Evolutionary conservation across 352 stramenopile genomes (phyloP), one percentile per base, ranked within the genome.

Genomic region (Plasmopara halstedii): DNA sequence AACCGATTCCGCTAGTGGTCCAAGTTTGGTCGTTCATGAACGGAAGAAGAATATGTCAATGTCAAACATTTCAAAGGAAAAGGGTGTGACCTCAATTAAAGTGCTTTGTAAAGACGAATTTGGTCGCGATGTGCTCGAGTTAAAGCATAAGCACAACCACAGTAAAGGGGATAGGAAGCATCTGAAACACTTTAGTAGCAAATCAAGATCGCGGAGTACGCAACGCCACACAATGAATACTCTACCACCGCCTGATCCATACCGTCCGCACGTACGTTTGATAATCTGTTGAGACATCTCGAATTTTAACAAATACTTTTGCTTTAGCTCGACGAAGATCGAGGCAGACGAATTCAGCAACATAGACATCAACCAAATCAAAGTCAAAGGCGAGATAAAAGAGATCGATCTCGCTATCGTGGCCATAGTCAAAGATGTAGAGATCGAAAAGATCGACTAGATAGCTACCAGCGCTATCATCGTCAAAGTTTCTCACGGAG

Each of bases 91-190:
- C 32, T 33, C 53, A 17, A 67, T 60, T 36, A 66, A 66, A 27
- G 33, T 55, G 17, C 53, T 68, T 9, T 36, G 37, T n/a, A 88
- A 88, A 42, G 81, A 93, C 49, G 81, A 93, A 40, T 93, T 90
- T 49, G 81, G 81, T 19, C 78, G 81, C 4, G 79, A 90, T 36
- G 42, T 46, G 10, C 7, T 58, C 19, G 23, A 53, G 31, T 21
- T 52, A 10, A 58, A 64, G 13, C 25, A 58, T 18, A 58, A 68
- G 17, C 0, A 32, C 43, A 58, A 58, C 20, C 42, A 58, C 20
- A 72, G 62, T n/a, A n/a, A n/a, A n/a, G n/a, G n/a, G n/a, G n/a
- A n/a, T n/a, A n/a, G n/a, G 39, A 37, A 53, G 20, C 9, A 20
- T 1, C 42, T 25, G n/a, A 46, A 54, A 20, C 62, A 56, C 22